Evolutionary conservation across 441 rosid species (phyloP), one percentile per base, ranked within the genome.

Genomic region (Croton laevigatus): DNA sequence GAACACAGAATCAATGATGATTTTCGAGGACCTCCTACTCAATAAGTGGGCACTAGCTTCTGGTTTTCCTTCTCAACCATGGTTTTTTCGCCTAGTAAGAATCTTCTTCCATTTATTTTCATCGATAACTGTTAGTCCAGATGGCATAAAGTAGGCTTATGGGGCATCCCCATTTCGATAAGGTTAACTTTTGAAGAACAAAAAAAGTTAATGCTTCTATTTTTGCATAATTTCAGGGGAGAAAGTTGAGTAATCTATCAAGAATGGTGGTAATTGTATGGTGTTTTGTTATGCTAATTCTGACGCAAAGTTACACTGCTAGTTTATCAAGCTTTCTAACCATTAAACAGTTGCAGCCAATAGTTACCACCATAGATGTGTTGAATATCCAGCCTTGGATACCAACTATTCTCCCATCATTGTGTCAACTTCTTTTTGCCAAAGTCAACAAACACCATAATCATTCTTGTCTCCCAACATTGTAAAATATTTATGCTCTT

Each of bases 11-110:
- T 81, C 11, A 91, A 89, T 42, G 82, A 81, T 16, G 91, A 87
- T 44, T 91, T 89, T 3, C 66, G 75, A 1, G 94, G 97, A 54
- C 75, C 89, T 1, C 42, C 36, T 17, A 34, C 44, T 0, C 72
- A 81, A 27, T 91, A 91, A 82, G 73, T 69, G 17, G 81, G 93
- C 71, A 91, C 94, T 0, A 83, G 84, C 76, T 38, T 84, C 57
- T 82, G 88, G 97, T 91, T 89, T 70, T 83, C 94, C 32, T 89
- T 91, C 83, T 87, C 93, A 0, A 89, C 82, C 55, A 75, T 91
- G 85, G 86, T 84, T 45, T 89, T 89, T 23, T 89, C 89, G 2
- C 88, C 85, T n/a, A 54, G 92, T 88, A 87, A n/a, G 38, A 40
- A 0, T 13, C 3, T 3, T 7, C 6, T 3, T 19, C 10, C 32